A percentile compares a stretch with the other conserved stretches of the same genome.
phyloP scores from a whole-genome alignment of 2,329 filamentous ascomycete genomes.

The Graphilbum sp. region DNA sequence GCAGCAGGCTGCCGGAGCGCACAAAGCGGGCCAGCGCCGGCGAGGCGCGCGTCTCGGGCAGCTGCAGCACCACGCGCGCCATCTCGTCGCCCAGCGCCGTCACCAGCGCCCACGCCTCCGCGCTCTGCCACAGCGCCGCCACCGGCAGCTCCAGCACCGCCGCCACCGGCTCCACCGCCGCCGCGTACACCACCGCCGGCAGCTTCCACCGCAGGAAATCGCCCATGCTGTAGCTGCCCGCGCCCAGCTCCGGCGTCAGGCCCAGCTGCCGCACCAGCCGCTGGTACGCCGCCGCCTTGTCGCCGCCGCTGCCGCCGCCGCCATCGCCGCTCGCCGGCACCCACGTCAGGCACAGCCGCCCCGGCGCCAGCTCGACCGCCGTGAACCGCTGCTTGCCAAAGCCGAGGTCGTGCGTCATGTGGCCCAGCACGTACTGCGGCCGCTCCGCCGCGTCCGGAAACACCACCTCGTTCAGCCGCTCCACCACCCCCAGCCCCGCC shows the following conservation, averaged over 20 bases:
- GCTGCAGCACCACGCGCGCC: constrained; percentile 46
- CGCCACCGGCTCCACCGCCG: constrained; percentile 67
- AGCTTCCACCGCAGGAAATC: constrained; percentile 60
- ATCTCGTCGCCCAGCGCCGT: constrained; percentile 61
- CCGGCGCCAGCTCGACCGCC: constrained; percentile 14
- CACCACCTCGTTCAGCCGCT: constrained; percentile 53
- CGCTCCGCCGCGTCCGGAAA: constrained; percentile 50
- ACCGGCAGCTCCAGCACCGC: constrained; percentile 65
- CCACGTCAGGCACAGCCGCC: constrained; percentile 21
- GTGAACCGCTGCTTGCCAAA: constrained; percentile 11
- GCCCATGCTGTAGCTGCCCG: constrained; percentile 37
- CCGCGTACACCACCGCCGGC: constrained; percentile 59
- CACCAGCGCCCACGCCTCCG: constrained; percentile 47
- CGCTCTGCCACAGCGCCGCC: constrained; percentile 52
- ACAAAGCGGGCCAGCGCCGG: constrained; percentile 39
- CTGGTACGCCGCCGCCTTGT: no score
- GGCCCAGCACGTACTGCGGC: constrained; percentile 63
- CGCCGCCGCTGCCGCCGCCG: neutral
- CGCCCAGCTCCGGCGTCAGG: constrained; percentile 43
- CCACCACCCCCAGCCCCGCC: constrained; percentile 57
- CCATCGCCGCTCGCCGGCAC: no score
- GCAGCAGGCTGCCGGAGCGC: constrained; percentile 43
- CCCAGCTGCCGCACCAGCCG: constrained; percentile 49
- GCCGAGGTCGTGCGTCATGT: constrained; percentile 31
- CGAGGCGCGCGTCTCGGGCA: constrained; percentile 57